Evolutionary conservation across 1,139 yeast genomes (phyloP), one percentile per base, ranked within the genome.

Genomic region (Saccharomyces hybrid): DNA sequence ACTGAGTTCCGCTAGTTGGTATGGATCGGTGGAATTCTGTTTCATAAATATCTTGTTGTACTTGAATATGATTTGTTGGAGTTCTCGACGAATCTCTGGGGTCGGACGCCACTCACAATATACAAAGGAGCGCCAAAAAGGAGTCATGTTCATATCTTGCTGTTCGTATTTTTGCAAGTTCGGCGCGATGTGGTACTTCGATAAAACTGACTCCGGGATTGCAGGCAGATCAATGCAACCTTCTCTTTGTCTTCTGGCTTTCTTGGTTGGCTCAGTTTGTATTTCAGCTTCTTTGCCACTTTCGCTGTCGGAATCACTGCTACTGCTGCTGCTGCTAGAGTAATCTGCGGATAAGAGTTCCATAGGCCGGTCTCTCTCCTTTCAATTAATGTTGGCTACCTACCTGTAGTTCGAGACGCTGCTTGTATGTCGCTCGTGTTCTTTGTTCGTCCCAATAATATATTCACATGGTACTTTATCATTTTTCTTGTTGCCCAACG

Each of bases 71-170:
- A 56, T 46, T 21, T 46, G 41, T 48, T 56, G 54, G 27, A 61
- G 47, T 21, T 53, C 28, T 31, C 42, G 51, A 26, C 55, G 55
- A 50, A 60, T 60, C 34, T 29, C 49, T 44, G 49, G 42, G 28
- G 48, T 55, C 14, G 62, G 60, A 12, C 64, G 56, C 58, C 60
- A 56, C 50, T 61, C 61, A 5, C 57, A 54, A 47, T 59, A 61
- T n/a, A 58, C 51, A 49, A 58, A 61, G 21, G 64, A 59, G 28
- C 38, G 29, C 50, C 50, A 48, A n/a, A 31, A 16, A 4, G 19
- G 27, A 31, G 19, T n/a, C 14, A 48, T 29, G 47, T 49, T 51
- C 55, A 55, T 28, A 51, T 54, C 21, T 41, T 50, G 6, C 48
- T n/a, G 7, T 31, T 54, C 26, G 32, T 8, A 31, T 42, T 44